Conservation (phyloP, 306 rosid genomes). For the Prunus fruticosa region DNA sequence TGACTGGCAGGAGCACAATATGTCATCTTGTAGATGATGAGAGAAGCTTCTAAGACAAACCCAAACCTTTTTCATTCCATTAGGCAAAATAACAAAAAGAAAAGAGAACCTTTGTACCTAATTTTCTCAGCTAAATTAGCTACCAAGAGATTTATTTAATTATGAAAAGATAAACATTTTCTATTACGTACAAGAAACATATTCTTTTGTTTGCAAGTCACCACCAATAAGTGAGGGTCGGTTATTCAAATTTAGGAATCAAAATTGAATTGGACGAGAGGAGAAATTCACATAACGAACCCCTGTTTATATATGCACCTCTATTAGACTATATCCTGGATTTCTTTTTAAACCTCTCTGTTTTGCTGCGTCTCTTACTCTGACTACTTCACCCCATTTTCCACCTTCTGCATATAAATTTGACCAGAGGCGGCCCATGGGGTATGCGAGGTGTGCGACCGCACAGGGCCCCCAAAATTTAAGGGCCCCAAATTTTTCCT, state of each 20-base stretch:
- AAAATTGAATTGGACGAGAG: neutral
- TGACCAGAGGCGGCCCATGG: too few relatives aligned
- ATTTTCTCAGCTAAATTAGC: too few relatives aligned
- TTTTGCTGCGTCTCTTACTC: slow-evolving; percentile 28
- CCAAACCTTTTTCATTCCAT: neutral
- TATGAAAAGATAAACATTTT: neutral
- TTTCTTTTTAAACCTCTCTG: slow-evolving; percentile 27
- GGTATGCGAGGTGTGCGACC: too few relatives aligned
- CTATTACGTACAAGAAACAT: neutral
- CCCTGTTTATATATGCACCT: slow-evolving; percentile 10
- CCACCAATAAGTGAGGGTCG: too few relatives aligned
- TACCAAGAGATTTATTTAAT: neutral
- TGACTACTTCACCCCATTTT: slow-evolving; percentile 47
- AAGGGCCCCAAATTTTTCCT: too few relatives aligned
- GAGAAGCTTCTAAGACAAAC: neutral
- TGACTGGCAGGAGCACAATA: too few relatives aligned
- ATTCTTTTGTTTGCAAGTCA: neutral
- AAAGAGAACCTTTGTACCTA: too few relatives aligned
- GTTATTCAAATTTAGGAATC: neutral
- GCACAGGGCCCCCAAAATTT: too few relatives aligned
- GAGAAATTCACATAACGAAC: slow-evolving; percentile 12
- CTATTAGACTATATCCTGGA: slow-evolving; percentile 42
- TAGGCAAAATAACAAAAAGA: too few relatives aligned
- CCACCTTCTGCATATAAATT: slow-evolving; percentile 42
- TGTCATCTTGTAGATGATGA: neutral